phyloP scores from a whole-genome alignment of 768 basidiomycete species.

The Fistulinella prunicolor region DNA sequence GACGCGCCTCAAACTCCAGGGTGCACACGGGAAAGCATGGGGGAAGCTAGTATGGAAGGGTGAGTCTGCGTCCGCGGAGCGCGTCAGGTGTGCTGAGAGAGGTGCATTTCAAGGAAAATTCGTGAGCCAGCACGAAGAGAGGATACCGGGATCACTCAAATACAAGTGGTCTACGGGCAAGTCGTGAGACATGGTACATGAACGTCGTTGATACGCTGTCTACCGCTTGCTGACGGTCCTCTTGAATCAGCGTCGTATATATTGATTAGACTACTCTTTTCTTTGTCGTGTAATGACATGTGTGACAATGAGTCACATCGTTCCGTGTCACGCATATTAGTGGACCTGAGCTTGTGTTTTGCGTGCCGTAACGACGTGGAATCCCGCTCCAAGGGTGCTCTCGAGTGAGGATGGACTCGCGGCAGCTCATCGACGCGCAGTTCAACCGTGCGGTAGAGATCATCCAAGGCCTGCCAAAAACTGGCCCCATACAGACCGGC shows the following conservation, averaged over 20 bases:
- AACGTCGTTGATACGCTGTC: not conserved
- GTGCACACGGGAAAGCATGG: slow-evolving; percentile 81
- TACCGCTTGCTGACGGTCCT: slow-evolving; percentile 1
- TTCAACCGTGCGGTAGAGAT: slow-evolving; percentile 95
- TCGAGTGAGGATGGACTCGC: slow-evolving; percentile 50
- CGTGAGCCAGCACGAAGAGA: slow-evolving; percentile 58
- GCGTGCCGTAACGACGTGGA: no score
- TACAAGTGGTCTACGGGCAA: slow-evolving; percentile 67
- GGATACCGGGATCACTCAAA: slow-evolving; percentile 70
- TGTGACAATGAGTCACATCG: slow-evolving; percentile 8
- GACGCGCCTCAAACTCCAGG: slow-evolving; percentile 68
- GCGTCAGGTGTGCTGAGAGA: slow-evolving; percentile 11
- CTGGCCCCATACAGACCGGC: slow-evolving; percentile 90
- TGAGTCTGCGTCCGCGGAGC: slow-evolving; percentile 34
- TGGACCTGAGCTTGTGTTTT: no score
- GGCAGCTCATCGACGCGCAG: slow-evolving; percentile 71
- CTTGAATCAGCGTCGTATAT: not conserved
- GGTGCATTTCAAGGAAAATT: slow-evolving; percentile 44
- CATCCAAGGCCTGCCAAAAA: slow-evolving; percentile 88
- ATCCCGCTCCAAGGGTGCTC: not conserved
- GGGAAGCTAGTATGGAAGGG: slow-evolving; percentile 78
- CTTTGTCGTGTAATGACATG: not conserved
- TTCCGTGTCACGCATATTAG: slow-evolving; percentile 16
- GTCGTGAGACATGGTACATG: slow-evolving; percentile 20
- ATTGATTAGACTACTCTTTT: not conserved